Percentiles rank a stretch among this genome's conserved stretches.
These are phyloP conservation scores for Carex scoparia DNA, from an alignment of 176 grass and related monocot genomes.

Conservation along the genomic window DNA sequence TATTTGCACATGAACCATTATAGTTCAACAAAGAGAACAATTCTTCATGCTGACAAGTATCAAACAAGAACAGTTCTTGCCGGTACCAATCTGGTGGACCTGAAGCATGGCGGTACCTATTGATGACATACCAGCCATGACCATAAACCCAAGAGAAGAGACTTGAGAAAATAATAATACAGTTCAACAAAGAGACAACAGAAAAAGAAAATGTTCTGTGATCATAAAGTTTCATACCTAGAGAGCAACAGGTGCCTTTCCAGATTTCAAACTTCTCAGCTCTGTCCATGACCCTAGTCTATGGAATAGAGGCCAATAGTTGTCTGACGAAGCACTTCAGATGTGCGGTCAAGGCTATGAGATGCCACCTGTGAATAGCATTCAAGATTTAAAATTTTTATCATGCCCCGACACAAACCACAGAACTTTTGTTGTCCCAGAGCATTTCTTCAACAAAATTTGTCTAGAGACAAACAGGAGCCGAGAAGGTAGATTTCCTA, in stretches of 20 bases:
- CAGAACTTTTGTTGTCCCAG: background rate
- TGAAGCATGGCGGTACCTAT: background rate
- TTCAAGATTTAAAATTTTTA: slow-evolving; percentile 22
- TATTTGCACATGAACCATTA: background rate
- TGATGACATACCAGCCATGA: background rate
- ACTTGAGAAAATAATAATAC: background rate
- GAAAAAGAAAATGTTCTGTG: background rate
- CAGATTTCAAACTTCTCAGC: background rate
- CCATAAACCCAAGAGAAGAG: background rate
- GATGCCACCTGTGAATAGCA: slow-evolving; percentile 74
- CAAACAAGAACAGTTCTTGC: background rate
- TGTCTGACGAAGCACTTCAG: slow-evolving; percentile 94
- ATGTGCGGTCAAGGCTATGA: slow-evolving; percentile 87
- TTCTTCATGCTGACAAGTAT: background rate
- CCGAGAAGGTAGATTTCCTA: background rate
- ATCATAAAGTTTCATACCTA: background rate
- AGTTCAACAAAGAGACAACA: background rate
- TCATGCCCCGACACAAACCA: background rate
- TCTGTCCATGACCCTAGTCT: slow-evolving; percentile 36
- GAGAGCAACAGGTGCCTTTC: background rate
- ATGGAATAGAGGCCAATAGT: slow-evolving; percentile 56
- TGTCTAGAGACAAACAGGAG: background rate
- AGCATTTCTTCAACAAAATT: background rate
- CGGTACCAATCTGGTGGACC: background rate
- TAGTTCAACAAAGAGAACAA: too few relatives aligned